Base-by-base conservation (phyloP, 805 yeast species). In the Cyberlindnera maritima region DNA sequence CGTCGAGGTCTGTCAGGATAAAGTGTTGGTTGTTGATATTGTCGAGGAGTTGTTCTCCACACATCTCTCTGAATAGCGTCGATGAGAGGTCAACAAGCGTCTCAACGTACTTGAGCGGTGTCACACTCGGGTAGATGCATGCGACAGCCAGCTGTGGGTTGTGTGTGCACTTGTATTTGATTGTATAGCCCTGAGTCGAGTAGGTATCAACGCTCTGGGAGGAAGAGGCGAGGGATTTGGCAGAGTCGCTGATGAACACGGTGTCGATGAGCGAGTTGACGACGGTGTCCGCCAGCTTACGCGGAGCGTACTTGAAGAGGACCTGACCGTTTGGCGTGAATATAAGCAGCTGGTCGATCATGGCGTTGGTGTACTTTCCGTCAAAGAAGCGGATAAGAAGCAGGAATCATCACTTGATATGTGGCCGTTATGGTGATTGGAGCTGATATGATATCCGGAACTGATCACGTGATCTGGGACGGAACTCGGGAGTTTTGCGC, bases 241-340 rank as follows among this genome's bases (percentile, higher is more conserved):
- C 51, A 18, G 54, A 49, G 46, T 70, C 72, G 5, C 72, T 64
- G 47, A 81, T 72, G 53, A 80, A 68, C 20, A 71, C 71, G 33
- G 71, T 72, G n/a, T 74, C 64, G 38, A 81, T 70, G 35, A 81
- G 68, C 9, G 74, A 60, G 54, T 79, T 79, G 43, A 77, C 61
- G 1, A 76, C 65, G 2, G 65, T 39, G 14, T 64, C 66, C 1
- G 79, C 63, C 15, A 75, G 67, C 50, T 63, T 67, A 56, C 55
- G 69, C 2, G 70, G 65, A 26, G 72, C 68, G 47, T 72, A 62
- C 55, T 71, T 70, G 73, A 75, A 80, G 14, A 74, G 64, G 20
- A 81, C 81, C 11, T 72, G 59, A 1, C 87, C 87, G 10, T 78
- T 72, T 1, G 73, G 71, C 4, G 75, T 67, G 60, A 80, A 79